Base-by-base conservation (phyloP, 345 rosid genomes). In the Corymbia maculata region DNA sequence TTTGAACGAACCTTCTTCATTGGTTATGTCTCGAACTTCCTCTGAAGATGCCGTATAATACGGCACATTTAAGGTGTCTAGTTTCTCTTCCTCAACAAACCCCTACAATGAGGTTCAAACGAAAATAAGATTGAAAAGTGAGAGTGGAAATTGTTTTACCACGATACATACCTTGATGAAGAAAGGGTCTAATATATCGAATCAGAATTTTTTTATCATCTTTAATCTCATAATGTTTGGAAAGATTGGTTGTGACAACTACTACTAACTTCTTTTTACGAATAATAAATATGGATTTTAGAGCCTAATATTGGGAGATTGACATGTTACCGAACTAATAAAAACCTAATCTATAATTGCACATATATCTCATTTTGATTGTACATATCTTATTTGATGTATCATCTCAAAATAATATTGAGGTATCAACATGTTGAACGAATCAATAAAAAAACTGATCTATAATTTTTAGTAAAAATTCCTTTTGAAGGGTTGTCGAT, bases 51-150 rank as follows among this genome's bases (percentile, higher is more conserved):
- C 88, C 6, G 70, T 32, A 49, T 89, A 86, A 64, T 52, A 36
- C 15, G 91, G 90, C 16, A 55, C 61, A 24, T 91, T 45, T 45
- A 91, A 89, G 7, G 87, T 24, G 86, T 91, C 88, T n/a, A 88
- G 86, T 55, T 86, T 91, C 84, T 89, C 91, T 88, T 91, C 89
- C 55, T 68, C 70, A 7, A 91, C 44, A 44, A 86, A 17, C 19
- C 90, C 91, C 92, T 88, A 30, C 16, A n/a, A 13, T 13, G 28
- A 52, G 24, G 47, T 30, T 52, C 47, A 8, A 19, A 53, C 66
- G 8, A 51, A 32, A 17, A 50, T 51, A 17, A 51, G 55, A 85
- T 47, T 7, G 16, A 55, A 55, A 22, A 55, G 61, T 55, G 61
- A 55, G 22, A 55, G 5, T 55, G 28, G 12, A 55, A 55, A 21